These are phyloP conservation scores for Betula pendula DNA, from an alignment of 306 rosid species.

Conservation along the genomic window DNA sequence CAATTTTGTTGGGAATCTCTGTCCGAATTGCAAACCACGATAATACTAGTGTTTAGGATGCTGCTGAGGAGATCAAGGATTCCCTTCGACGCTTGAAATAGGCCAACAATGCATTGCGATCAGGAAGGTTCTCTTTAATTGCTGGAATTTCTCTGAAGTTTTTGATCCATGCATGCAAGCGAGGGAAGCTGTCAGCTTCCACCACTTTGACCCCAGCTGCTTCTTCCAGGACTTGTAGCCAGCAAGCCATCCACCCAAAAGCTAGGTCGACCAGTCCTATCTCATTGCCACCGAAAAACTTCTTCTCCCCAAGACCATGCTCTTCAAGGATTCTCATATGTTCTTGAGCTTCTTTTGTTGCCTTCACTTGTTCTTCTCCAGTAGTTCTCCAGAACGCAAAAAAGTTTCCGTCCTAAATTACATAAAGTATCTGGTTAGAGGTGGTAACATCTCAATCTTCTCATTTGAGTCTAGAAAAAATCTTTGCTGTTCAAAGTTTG, in stretches of 20 bases:
- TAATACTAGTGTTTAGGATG: neutral
- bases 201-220: conserved; percentile 11
- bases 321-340: conserved; percentile 14
- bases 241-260: conserved; percentile 19
- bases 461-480: neutral
- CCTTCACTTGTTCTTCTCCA: conserved; percentile 8
- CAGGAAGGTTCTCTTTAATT: conserved; percentile 35
- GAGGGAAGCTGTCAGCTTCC: conserved; percentile 21
- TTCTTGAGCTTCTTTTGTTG: conserved; percentile 9
- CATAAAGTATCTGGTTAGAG: neutral
- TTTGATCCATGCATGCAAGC: conserved; percentile 23
- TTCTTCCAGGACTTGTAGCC: conserved; percentile 20
- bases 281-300: conserved; percentile 28
- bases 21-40: neutral
- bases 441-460: no score
- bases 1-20: no score
- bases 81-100: neutral
- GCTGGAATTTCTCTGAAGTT: conserved; percentile 32
- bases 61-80: neutral
- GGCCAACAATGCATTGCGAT: neutral
- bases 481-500: neutral
- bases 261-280: conserved; percentile 30
- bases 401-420: neutral
- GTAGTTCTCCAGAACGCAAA: neutral
- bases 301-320: conserved; percentile 21